These are phyloP conservation scores for Lithohypha guttulata DNA, from an alignment of 2,329 filamentous ascomycete genomes.

Conservation along the genomic window DNA sequence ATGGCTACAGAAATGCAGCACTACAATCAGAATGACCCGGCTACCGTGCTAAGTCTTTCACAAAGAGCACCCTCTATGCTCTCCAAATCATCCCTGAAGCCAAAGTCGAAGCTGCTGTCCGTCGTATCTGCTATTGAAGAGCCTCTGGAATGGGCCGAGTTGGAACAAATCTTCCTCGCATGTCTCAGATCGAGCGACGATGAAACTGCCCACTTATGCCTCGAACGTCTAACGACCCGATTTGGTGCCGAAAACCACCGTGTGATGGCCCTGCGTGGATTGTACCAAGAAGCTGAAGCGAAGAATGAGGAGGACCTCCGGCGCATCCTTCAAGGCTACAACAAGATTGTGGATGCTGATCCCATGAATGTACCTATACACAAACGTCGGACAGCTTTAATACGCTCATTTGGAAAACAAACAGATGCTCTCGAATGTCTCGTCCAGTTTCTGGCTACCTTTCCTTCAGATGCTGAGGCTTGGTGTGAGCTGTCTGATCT, in stretches of 20 bases:
- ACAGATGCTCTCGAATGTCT: conserved; percentile 66
- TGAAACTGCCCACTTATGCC: conserved; percentile 59
- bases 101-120: conserved; percentile 41
- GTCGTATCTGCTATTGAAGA: conserved; percentile 51
- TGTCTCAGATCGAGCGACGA: conserved; percentile 80
- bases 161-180: conserved; percentile 77
- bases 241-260: conserved; percentile 81
- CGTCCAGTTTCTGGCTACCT: conserved; percentile 65
- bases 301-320: conserved; percentile 54
- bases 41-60: conserved; percentile 35
- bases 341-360: conserved; percentile 61
- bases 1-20: conserved; percentile 13
- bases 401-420: conserved; percentile 60
- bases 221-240: conserved; percentile 63
- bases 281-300: conserved; percentile 76
- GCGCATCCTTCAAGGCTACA: conserved; percentile 64
- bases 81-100: conserved; percentile 39
- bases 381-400: conserved; percentile 71
- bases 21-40: conserved; percentile 30
- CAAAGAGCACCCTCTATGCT: conserved; percentile 35
- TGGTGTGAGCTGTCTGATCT: conserved; percentile 88
- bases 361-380: conserved; percentile 73
- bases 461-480: conserved; percentile 80
- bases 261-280: conserved; percentile 68
- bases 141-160: conserved; percentile 68